A percentile compares a stretch with the other conserved stretches of the same genome.
phyloP scores from a whole-genome alignment of 2,329 filamentous ascomycete species.

The Trichoderma sp. region DNA sequence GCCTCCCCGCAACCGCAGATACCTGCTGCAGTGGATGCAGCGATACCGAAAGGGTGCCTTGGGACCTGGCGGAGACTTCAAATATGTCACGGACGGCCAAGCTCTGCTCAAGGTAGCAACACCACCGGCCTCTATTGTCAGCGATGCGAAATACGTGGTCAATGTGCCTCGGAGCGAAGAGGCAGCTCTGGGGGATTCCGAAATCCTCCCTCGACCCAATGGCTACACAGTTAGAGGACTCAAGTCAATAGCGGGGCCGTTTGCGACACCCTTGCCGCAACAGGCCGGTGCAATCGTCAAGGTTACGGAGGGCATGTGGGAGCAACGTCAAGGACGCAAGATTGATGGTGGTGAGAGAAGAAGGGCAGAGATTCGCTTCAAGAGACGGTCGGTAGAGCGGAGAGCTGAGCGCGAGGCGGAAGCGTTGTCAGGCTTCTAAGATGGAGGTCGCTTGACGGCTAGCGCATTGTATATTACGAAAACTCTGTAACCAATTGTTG shows the following conservation, averaged over 20 bases:
- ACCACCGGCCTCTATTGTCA: constrained; percentile 34
- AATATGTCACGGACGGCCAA: constrained; percentile 60
- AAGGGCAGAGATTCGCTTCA: constrained; percentile 79
- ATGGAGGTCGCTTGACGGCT: not conserved
- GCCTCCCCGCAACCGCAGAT: constrained; percentile 75
- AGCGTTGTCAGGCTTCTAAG: constrained; percentile 33
- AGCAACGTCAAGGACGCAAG: constrained; percentile 81
- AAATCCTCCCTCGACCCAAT: constrained; percentile 31
- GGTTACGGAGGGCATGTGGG: constrained; percentile 88
- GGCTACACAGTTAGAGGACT: constrained; percentile 65
- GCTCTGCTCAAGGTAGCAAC: constrained; percentile 51
- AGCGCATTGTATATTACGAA: constrained; percentile 18
- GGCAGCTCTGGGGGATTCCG: constrained; percentile 27
- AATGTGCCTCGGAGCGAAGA: constrained; percentile 51
- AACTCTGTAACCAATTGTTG: not conserved
- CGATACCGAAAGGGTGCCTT: constrained; percentile 74
- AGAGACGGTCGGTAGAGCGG: constrained; percentile 76
- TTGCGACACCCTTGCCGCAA: constrained; percentile 65
- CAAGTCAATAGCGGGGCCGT: constrained; percentile 71
- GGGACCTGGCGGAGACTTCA: constrained; percentile 79
- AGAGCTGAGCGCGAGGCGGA: constrained; percentile 60
- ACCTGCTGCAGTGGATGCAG: constrained; percentile 84
- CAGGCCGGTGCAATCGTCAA: constrained; percentile 63
- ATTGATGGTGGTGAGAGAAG: constrained; percentile 95
- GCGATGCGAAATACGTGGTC: constrained; percentile 52